Evolutionary conservation across 257 asterid genomes (phyloP).

Genomic region (Verbascum thapsus): DNA sequence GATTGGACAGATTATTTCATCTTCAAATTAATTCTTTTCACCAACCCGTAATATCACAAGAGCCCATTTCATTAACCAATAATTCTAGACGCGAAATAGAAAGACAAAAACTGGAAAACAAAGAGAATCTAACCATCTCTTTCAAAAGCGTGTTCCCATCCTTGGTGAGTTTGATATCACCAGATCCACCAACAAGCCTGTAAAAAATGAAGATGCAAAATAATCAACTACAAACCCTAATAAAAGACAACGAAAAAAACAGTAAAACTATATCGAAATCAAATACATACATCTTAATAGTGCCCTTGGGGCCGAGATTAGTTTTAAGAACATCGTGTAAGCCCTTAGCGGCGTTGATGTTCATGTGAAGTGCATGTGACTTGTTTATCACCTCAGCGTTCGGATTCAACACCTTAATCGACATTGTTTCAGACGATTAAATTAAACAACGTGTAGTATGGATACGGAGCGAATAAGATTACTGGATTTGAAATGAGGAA

Average conservation of each 20-base stretch:
- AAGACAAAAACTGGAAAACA: not conserved
- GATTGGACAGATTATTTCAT: not conserved
- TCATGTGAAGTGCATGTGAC: constrained; percentile 98
- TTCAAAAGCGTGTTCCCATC: constrained; percentile 93
- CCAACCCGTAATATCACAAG: not conserved
- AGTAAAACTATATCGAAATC: not conserved
- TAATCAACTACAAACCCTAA: not conserved
- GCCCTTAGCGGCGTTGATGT: constrained; percentile 97
- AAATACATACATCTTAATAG: constrained; percentile 76
- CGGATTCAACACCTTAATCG: constrained; percentile 87
- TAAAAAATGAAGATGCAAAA: constrained; percentile 5
- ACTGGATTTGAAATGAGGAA: constrained; percentile 21
- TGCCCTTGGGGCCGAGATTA: constrained; percentile 97
- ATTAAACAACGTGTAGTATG: no score
- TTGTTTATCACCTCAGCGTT: constrained; percentile 99
- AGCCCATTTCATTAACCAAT: no score
- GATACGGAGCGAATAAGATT: not conserved
- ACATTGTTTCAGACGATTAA: constrained; percentile 53
- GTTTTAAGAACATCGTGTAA: constrained; percentile 94
- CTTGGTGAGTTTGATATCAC: constrained; percentile 97
- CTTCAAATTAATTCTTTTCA: constrained; percentile 1
- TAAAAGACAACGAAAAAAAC: not conserved
- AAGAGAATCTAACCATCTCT: constrained; percentile 74
- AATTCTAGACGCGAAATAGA: not conserved
- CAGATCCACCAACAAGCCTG: constrained; percentile 99